These are phyloP conservation scores for Obelidium mucronatum DNA, from an alignment of 192 early-diverging fungal species.

Conservation along the genomic window DNA sequence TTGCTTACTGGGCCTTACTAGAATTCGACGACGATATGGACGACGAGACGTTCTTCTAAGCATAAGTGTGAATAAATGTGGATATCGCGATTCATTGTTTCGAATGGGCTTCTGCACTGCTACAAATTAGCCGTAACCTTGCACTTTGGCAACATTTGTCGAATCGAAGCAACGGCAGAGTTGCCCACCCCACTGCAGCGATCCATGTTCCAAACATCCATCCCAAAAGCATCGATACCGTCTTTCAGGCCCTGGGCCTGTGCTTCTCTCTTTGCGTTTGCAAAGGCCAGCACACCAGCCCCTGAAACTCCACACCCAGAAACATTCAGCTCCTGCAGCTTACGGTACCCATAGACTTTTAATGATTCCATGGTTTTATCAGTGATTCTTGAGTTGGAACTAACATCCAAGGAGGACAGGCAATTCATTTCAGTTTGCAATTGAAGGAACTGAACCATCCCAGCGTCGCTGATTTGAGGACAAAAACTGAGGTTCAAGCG, in stretches of 20 bases:
- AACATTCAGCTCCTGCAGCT: constrained; percentile 18
- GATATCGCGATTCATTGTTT: too few relatives aligned
- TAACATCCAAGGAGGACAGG: constrained; percentile 4
- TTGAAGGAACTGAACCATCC: background rate
- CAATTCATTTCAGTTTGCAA: background rate
- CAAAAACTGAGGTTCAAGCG: constrained; percentile 16
- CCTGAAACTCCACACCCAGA: constrained; percentile 17
- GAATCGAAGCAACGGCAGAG: background rate
- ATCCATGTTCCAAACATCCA: constrained; percentile 13
- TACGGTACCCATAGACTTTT: background rate
- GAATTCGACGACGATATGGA: constrained; percentile 24
- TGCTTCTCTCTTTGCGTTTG: background rate
- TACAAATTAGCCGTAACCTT: constrained; percentile 16
- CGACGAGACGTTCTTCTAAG: background rate
- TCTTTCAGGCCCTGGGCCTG: background rate
- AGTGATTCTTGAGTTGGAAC: background rate
- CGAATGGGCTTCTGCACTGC: background rate
- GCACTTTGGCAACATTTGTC: constrained; percentile 3
- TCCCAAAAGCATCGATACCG: too few relatives aligned
- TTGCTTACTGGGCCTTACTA: background rate
- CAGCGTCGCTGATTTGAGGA: constrained; percentile 11
- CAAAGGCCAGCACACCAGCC: constrained; percentile 13
- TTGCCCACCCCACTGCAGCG: constrained; percentile 17
- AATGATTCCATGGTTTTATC: constrained; percentile 13
- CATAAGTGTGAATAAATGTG: too few relatives aligned